Base-by-base conservation (phyloP, 1,139 yeast genomes). In the Saccharomyces hybrid region DNA sequence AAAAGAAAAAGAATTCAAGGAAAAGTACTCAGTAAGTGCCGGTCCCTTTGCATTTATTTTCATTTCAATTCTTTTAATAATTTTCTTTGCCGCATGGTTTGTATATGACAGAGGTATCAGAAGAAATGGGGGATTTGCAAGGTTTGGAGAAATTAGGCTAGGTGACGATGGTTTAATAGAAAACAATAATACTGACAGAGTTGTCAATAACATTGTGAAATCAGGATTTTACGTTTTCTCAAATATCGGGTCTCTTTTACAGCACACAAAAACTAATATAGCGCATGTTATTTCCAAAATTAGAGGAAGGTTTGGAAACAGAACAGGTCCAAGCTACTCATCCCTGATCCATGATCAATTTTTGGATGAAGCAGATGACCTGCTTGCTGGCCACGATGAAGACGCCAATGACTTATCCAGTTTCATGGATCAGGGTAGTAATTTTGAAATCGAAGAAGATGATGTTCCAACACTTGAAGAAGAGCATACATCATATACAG, bases 61-160 rank as follows among this genome's bases (percentile, higher is more conserved):
- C 23, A 31, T 68, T 4, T 2, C 44, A 16, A 50, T 71, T 5
- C 95, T 96, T 6, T 65, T 86, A 26, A 62, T 73, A 0, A 78
- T 83, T 13, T 83, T 88, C 59, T 63, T 81, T 3, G 79, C 85
- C 4, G 76, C 82, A 1, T 84, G 85, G 81, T 82, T 88, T 71
- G 84, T 89, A 23, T 90, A 87, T 70, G 93, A 88, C 57, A 80
- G 83, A 63, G 96, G 96, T 23, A 82, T 86, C 56, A 80, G 86
- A 57, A 79, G 95, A 70, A 83, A 86, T 68, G 90, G 93, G 52
- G 90, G 96, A 6, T 84, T 88, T 69, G 77, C 83, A 57, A 77
- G 89, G 63, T 83, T 88, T 65, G 96, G 97, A 14, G 96, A 87
- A 69, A 91, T 91, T 55, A 77, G 97, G 64, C 78, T 91, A 51